Conservation (phyloP, 108 stramenopile species). For the Cyclostephanos tholiformis region DNA sequence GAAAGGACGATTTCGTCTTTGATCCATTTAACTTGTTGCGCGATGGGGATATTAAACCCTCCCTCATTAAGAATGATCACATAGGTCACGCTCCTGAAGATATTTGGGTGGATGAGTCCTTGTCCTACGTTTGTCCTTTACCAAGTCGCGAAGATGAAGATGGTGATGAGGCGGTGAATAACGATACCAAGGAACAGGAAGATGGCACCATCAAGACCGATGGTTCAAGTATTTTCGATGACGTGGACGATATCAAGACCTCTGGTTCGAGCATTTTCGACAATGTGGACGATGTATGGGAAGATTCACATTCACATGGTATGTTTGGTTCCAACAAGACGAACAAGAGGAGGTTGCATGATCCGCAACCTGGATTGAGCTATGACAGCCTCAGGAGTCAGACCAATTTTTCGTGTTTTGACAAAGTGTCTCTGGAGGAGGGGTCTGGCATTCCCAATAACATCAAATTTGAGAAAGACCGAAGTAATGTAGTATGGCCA, state of each 20-base stretch:
- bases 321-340: not conserved
- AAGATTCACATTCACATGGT: not conserved
- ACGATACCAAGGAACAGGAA: not conserved
- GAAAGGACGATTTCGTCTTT: conserved; percentile 4
- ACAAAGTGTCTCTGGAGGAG: too few relatives aligned
- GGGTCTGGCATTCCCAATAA: not conserved
- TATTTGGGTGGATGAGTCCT: not conserved
- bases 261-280: not conserved
- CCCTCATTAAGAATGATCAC: not conserved
- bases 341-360: not conserved
- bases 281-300: not conserved
- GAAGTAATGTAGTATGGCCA: not conserved
- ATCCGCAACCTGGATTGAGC: not conserved
- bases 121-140: conserved; percentile 3
- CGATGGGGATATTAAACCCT: not conserved
- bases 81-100: not conserved
- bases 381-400: not conserved
- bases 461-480: not conserved
- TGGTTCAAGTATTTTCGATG: not conserved
- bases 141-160: conserved; percentile 9
- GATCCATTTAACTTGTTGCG: conserved; percentile 7
- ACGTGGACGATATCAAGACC: not conserved
- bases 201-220: not conserved
- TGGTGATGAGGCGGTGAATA: not conserved
- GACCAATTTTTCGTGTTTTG: not conserved